Percentiles rank a stretch among this genome's conserved stretches.
Conservation (phyloP, 305 asterid species). For the Withania somnifera region DNA sequence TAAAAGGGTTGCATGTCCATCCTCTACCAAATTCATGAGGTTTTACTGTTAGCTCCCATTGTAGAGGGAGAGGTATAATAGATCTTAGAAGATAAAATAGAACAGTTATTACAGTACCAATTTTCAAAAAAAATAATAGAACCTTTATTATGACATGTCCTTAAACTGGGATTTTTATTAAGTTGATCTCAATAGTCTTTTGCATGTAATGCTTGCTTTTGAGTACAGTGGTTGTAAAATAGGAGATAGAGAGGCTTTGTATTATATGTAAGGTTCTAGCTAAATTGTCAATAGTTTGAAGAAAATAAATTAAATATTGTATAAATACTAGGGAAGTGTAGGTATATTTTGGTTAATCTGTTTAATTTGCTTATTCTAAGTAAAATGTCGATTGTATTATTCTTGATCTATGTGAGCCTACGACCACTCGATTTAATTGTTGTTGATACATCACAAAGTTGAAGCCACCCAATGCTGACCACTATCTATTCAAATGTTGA, state of each 20-base stretch:
- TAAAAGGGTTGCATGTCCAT: neutral
- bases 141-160: neutral
- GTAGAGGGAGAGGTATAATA: neutral
- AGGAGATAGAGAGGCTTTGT: neutral
- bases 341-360: neutral
- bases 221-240: neutral
- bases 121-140: too few relatives aligned
- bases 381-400: neutral
- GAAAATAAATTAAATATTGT: neutral
- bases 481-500: neutral
- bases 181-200: neutral
- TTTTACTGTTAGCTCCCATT: neutral
- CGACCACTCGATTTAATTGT: neutral
- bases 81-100: neutral
- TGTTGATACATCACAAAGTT: neutral
- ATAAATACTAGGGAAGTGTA: neutral
- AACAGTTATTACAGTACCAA: neutral
- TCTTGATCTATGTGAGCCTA: neutral
- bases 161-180: neutral
- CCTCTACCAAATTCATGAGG: neutral
- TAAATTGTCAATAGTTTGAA: neutral
- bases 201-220: neutral
- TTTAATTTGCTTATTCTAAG: neutral
- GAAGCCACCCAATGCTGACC: neutral
- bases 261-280: neutral